Conservation (phyloP, 1,139 yeast species). For the Yamadazyma taylorii region DNA sequence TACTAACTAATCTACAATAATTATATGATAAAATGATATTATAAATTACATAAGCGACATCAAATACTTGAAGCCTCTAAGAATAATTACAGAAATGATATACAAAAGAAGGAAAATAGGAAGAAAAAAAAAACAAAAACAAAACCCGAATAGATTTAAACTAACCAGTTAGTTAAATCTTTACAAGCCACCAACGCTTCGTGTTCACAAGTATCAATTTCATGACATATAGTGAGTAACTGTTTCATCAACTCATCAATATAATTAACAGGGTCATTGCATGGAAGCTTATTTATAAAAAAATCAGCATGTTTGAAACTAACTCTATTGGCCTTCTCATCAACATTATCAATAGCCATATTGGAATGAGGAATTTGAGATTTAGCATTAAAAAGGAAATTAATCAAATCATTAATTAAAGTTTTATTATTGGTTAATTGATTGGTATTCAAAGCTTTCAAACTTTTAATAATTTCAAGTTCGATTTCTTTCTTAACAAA, state of each 20-base stretch:
- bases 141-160: conserved; percentile 4
- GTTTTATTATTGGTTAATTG: conserved; percentile 8
- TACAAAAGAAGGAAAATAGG: neutral
- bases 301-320: conserved; percentile 4
- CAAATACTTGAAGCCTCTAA: no score
- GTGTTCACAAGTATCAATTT: conserved; percentile 7
- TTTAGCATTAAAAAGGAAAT: conserved; percentile 5
- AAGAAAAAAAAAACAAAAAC: neutral
- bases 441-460: conserved; percentile 7
- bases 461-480: conserved; percentile 13
- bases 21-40: no score
- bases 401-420: conserved; percentile 7
- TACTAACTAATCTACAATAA: no score
- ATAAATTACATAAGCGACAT: neutral
- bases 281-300: neutral
- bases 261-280: conserved; percentile 5
- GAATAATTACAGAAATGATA: neutral
- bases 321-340: neutral
- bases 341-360: neutral
- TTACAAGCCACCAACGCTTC: conserved; percentile 14
- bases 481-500: conserved; percentile 14
- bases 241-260: conserved; percentile 11
- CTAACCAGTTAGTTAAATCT: conserved; percentile 19
- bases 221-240: conserved; percentile 6
- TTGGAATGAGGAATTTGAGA: conserved; percentile 1